Conservation (phyloP, 2,329 filamentous ascomycete genomes). For the Beauveria pseudobassiana region DNA sequence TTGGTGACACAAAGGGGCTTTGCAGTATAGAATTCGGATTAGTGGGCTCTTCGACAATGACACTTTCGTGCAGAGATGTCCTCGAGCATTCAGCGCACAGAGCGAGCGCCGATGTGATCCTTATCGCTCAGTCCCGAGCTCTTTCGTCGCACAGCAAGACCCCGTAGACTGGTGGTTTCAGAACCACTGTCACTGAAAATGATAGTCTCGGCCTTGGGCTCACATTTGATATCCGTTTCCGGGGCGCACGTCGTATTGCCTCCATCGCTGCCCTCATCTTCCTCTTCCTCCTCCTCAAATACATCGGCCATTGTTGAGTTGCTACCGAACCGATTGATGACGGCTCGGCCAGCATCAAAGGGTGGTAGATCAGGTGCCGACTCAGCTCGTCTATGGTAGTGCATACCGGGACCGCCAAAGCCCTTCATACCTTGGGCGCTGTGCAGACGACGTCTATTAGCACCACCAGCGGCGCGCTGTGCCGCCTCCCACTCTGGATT, state of each 20-base stretch:
- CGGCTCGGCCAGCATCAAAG: conserved; percentile 56
- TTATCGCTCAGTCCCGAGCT: conserved; percentile 38
- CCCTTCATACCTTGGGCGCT: conserved; percentile 67
- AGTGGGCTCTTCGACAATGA: conserved; percentile 42
- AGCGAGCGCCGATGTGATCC: conserved; percentile 20
- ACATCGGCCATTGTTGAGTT: conserved; percentile 76
- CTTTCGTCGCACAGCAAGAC: conserved; percentile 31
- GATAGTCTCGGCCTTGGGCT: not conserved
- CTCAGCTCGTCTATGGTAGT: conserved; percentile 71
- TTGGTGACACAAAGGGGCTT: not conserved
- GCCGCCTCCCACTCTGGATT: conserved; percentile 62
- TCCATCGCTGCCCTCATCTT: conserved; percentile 37
- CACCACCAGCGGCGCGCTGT: conserved; percentile 48
- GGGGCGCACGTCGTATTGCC: conserved; percentile 33
- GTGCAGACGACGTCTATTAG: conserved; percentile 60
- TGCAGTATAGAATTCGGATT: conserved; percentile 14
- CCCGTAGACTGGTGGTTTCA: conserved; percentile 4
- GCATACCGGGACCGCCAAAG: conserved; percentile 60
- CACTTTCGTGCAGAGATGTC: conserved; percentile 44
- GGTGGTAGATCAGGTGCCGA: conserved; percentile 73
- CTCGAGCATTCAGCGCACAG: conserved; percentile 41
- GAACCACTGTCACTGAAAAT: conserved; percentile 4
- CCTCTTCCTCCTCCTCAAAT: conserved; percentile 73
- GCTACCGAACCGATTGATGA: conserved; percentile 55
- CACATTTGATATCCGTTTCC: conserved; percentile 26